phyloP scores from a whole-genome alignment of 108 stramenopile genomes.

The Skeletonema costatum region DNA sequence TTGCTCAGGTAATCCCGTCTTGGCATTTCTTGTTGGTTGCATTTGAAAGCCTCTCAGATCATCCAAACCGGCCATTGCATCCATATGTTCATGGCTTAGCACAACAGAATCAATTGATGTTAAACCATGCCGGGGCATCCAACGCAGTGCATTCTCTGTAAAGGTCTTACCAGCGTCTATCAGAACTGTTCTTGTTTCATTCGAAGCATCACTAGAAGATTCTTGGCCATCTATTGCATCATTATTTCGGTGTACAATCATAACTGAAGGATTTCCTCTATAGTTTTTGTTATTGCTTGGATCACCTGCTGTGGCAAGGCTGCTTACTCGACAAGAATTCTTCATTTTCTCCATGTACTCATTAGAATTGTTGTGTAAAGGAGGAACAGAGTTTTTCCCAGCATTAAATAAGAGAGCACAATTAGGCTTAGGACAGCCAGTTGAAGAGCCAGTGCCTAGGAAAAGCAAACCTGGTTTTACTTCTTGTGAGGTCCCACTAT shows the following conservation, averaged over 20 bases:
- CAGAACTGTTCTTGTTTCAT: conserved; percentile 51
- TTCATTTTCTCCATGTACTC: conserved; percentile 16
- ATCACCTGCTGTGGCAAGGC: conserved; percentile 66
- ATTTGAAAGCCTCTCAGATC: conserved; percentile 84
- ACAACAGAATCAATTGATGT: conserved; percentile 73
- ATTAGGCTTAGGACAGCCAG: conserved; percentile 79
- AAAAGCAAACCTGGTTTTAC: conserved; percentile 49
- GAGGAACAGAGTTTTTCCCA: conserved; percentile 9
- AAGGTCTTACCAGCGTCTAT: conserved; percentile 93
- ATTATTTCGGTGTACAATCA: conserved; percentile 59
- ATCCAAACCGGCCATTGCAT: conserved; percentile 80
- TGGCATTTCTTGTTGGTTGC: conserved; percentile 8
- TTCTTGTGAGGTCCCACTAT: not conserved
- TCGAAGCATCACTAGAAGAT: not conserved
- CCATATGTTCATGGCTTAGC: conserved; percentile 87
- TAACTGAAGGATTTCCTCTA: conserved; percentile 80
- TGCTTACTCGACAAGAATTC: conserved; percentile 56
- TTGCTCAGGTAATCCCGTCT: conserved; percentile 37
- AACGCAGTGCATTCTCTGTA: conserved; percentile 76
- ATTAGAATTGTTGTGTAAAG: not conserved
- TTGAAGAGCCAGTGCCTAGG: conserved; percentile 76
- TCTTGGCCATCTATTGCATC: conserved; percentile 23
- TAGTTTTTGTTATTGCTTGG: conserved; percentile 84
- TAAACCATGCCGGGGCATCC: conserved; percentile 73
- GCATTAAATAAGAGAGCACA: conserved; percentile 70